Evolutionary conservation across 768 basidiomycete species (phyloP).

Genomic region (Suillus sp.): DNA sequence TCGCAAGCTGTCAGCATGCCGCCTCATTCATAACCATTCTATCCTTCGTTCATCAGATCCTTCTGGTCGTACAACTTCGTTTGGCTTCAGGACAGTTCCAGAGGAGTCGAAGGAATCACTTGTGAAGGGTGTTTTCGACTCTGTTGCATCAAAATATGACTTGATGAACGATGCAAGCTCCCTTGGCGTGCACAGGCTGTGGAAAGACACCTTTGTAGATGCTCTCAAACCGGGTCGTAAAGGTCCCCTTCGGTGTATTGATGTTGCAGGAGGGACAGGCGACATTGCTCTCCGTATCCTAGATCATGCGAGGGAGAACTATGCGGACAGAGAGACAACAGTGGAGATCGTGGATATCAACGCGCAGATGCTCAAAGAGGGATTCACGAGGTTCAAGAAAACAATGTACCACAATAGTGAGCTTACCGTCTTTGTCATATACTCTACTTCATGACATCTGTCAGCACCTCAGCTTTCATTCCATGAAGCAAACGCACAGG

Average conservation of each 20-base stretch:
- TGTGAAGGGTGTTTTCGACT: constrained; percentile 93
- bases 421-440: constrained; percentile 25
- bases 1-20: neutral
- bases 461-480: constrained; percentile 92
- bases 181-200: constrained; percentile 91
- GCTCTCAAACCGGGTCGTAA: constrained; percentile 74
- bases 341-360: constrained; percentile 96
- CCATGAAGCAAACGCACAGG: constrained; percentile 91
- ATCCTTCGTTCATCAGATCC: constrained; percentile 15
- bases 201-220: constrained; percentile 92
- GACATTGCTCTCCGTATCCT: constrained; percentile 95
- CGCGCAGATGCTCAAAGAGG: constrained; percentile 92
- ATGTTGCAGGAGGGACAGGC: constrained; percentile 97
- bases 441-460: constrained; percentile 10
- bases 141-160: constrained; percentile 94
- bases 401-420: constrained; percentile 98
- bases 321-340: constrained; percentile 85
- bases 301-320: constrained; percentile 85
- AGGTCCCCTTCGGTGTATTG: constrained; percentile 80
- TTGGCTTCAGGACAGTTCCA: constrained; percentile 90
- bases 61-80: constrained; percentile 68
- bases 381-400: constrained; percentile 86
- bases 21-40: constrained; percentile 24
- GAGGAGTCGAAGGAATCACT: constrained; percentile 86
- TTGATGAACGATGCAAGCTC: constrained; percentile 99